phyloP scores from a whole-genome alignment of 306 rosid genomes.

The Fagus crenata region DNA sequence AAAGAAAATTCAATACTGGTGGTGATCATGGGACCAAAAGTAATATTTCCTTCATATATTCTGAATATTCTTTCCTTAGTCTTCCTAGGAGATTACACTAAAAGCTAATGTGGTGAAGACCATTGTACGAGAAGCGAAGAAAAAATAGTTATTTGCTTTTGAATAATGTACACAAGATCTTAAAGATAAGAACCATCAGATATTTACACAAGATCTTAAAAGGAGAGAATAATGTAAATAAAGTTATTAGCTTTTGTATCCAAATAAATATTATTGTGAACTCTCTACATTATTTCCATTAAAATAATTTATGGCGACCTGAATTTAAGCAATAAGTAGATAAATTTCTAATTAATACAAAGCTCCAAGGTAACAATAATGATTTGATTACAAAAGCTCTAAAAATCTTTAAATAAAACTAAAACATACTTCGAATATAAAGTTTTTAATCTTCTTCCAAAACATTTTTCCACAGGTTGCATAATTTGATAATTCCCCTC shows the following conservation, averaged over 20 bases:
- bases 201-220: too few relatives aligned
- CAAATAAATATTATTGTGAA: not conserved
- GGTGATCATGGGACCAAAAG: constrained; percentile 9
- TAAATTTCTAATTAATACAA: not conserved
- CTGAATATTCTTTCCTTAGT: not conserved
- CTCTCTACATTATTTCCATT: too few relatives aligned
- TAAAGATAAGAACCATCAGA: too few relatives aligned
- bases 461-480: not conserved
- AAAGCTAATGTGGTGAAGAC: not conserved
- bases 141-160: too few relatives aligned
- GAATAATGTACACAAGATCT: too few relatives aligned
- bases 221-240: too few relatives aligned
- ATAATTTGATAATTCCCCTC: not conserved
- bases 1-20: not conserved
- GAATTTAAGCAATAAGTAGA: not conserved
- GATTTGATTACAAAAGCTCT: not conserved
- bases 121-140: not conserved
- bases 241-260: too few relatives aligned
- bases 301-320: too few relatives aligned
- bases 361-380: not conserved
- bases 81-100: not conserved
- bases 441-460: not conserved
- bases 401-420: not conserved
- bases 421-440: not conserved
- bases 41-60: not conserved